Base-by-base conservation (phyloP, 2,329 filamentous ascomycete genomes). In the Aspergillus udagawae region DNA sequence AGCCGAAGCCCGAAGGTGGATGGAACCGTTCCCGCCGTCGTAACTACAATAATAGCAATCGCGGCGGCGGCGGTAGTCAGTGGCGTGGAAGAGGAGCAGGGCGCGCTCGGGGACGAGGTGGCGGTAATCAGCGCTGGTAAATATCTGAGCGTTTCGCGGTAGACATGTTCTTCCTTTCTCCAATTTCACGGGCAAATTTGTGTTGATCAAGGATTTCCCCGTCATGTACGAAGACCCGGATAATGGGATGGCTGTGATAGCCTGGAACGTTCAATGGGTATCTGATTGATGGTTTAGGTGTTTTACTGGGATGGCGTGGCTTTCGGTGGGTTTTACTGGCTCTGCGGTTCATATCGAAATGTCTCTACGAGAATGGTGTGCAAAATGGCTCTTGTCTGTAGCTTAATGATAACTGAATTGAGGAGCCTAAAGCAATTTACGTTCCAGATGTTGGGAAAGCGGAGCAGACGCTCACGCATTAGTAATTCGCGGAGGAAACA, bases 1-100 rank as follows among this genome's bases (percentile, higher is more conserved):
- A 57, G 5, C 23, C 41, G 21, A 60, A 53, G 67, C 74, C 53
- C 17, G 49, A 64, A 48, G 53, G 59, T 21, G 49, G 64, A 17
- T 32, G 58, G 63, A 32, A 47, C 12, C 20, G 49, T 25, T 10
- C 21, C 55, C 60, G 35, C 49, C 53, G 61, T 54, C 56, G 70
- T 56, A 59, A 64, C 47, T 60, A 62, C 14, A 60, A 44, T 20
- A 44, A 20, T 17, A 44, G 12, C 41, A 21, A 21, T 9, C 17
- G n/a, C 10, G 14, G 41, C 41, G n/a, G 38, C n/a, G 21, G 44
- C 21, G 10, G n/a, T 47, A 23, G 44, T 23, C 44, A 47, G 14
- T 47, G 21, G 21, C 23, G 9, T 8, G 21, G n/a, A 23, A 47
- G 44, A 12, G 44, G 44, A 47, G 10, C 9, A 23, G 21, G 9